A percentile compares a stretch with the other conserved stretches of the same genome.
Conservation (phyloP, 75 land plant species). For the Ceratopteris richardii region DNA sequence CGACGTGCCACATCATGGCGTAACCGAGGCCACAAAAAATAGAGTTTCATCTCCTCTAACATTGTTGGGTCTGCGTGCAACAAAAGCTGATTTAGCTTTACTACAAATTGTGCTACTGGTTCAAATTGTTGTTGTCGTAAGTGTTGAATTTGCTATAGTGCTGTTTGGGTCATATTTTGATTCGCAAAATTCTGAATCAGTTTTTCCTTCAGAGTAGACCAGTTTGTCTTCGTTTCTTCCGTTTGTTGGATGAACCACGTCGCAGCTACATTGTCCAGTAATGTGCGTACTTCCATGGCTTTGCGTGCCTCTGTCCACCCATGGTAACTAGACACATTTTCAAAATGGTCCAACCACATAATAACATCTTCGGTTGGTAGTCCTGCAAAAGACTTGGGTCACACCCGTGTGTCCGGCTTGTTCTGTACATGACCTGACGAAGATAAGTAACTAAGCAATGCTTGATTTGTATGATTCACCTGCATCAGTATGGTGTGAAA, state of each 20-base stretch:
- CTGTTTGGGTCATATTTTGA: not conserved
- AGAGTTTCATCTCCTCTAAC: slow-evolving; percentile 3
- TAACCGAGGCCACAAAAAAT: not conserved
- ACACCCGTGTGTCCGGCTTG: not conserved
- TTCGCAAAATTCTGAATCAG: not conserved
- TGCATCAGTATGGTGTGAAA: not conserved
- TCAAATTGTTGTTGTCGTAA: not conserved
- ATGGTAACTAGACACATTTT: not conserved
- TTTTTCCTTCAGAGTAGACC: not conserved
- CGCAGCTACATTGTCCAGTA: not conserved
- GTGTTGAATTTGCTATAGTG: not conserved
- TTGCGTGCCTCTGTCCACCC: not conserved
- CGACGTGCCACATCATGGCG: not conserved
- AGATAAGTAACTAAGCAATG: not conserved
- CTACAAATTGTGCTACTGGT: not conserved
- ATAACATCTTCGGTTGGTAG: not conserved
- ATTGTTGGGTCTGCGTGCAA: not conserved
- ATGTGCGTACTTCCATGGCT: not conserved
- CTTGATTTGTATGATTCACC: not conserved
- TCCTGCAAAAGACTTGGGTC: not conserved
- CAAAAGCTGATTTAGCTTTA: not conserved
- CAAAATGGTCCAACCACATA: not conserved
- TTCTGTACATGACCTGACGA: not conserved
- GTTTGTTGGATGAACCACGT: not conserved
- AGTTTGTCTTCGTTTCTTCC: not conserved